A percentile compares a stretch with the other conserved stretches of the same genome.
phyloP scores from a whole-genome alignment of 768 basidiomycete genomes.

The Filobasidium floriforme region DNA sequence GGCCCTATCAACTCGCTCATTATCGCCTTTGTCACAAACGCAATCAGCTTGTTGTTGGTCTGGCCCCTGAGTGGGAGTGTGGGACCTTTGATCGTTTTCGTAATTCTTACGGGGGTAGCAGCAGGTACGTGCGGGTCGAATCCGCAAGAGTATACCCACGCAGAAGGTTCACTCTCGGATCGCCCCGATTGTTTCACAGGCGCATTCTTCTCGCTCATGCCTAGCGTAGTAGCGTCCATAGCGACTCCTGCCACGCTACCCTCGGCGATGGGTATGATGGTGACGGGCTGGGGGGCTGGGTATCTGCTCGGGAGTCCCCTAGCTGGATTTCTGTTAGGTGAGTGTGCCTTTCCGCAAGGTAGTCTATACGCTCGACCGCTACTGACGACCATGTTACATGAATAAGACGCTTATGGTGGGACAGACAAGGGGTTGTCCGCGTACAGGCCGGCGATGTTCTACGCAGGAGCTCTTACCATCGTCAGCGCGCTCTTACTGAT shows the following conservation, averaged over 20 bases:
- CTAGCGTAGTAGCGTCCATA: slow-evolving; percentile 26
- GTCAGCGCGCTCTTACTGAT: slow-evolving; percentile 21
- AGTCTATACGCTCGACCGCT: too few species aligned
- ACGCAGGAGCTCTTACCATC: slow-evolving; percentile 26
- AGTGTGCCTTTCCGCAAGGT: not conserved
- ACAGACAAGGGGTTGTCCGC: slow-evolving; percentile 25
- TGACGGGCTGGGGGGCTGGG: slow-evolving; percentile 19
- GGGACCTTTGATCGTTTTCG: slow-evolving; percentile 30
- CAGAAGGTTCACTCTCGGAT: not conserved
- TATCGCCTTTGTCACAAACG: slow-evolving; percentile 43
- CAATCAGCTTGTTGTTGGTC: slow-evolving; percentile 45
- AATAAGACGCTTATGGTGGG: slow-evolving; percentile 30
- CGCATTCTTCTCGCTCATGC: slow-evolving; percentile 33
- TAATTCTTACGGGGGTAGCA: slow-evolving; percentile 25
- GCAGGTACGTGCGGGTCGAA: slow-evolving; percentile 19
- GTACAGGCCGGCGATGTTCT: slow-evolving; percentile 33
- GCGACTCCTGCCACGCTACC: slow-evolving; percentile 19
- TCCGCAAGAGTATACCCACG: not conserved
- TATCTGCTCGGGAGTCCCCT: slow-evolving; percentile 29
- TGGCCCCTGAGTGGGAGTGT: slow-evolving; percentile 42
- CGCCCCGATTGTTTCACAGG: not conserved
- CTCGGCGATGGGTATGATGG: slow-evolving; percentile 28
- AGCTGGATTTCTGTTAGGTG: slow-evolving; percentile 31
- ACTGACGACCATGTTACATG: too few species aligned
- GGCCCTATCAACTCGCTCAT: slow-evolving; percentile 49